phyloP scores from a whole-genome alignment of 345 rosid genomes.

The Ceriops zippeliana region DNA sequence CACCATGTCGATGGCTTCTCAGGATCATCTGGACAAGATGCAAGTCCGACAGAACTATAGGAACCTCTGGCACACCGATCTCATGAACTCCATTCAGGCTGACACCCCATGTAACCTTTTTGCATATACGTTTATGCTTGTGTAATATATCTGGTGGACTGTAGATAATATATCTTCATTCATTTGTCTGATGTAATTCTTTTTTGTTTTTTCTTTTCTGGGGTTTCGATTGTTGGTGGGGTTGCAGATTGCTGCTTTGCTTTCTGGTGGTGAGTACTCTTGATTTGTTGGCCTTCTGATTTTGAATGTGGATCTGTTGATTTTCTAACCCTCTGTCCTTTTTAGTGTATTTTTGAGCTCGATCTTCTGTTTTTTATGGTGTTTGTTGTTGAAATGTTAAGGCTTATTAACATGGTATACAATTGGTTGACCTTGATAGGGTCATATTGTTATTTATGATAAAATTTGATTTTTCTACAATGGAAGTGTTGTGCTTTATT shows the following conservation, averaged over 20 bases:
- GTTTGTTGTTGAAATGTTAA: neutral
- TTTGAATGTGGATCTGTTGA: constrained; percentile 18
- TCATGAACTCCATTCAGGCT: constrained; percentile 53
- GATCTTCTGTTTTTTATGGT: neutral
- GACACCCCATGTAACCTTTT: constrained; percentile 57
- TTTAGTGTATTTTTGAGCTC: constrained; percentile 1
- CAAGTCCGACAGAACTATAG: constrained; percentile 76
- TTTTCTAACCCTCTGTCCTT: neutral
- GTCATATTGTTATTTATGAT: neutral
- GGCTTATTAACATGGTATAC: constrained; percentile 7
- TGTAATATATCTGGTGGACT: neutral
- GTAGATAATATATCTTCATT: neutral
- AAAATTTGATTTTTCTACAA: neutral
- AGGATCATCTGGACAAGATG: constrained; percentile 73
- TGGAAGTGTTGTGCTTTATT: neutral
- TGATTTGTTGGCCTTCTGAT: constrained; percentile 12
- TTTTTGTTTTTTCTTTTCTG: neutral
- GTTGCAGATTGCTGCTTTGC: constrained; percentile 83
- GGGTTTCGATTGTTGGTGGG: constrained; percentile 2
- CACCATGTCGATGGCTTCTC: constrained; percentile 50
- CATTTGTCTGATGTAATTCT: neutral
- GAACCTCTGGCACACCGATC: constrained; percentile 93
- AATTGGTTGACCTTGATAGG: constrained; percentile 9
- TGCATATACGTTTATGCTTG: neutral
- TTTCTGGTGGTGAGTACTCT: constrained; percentile 65